phyloP scores from a whole-genome alignment of 305 asterid genomes.

The Fraxinus greggii region DNA sequence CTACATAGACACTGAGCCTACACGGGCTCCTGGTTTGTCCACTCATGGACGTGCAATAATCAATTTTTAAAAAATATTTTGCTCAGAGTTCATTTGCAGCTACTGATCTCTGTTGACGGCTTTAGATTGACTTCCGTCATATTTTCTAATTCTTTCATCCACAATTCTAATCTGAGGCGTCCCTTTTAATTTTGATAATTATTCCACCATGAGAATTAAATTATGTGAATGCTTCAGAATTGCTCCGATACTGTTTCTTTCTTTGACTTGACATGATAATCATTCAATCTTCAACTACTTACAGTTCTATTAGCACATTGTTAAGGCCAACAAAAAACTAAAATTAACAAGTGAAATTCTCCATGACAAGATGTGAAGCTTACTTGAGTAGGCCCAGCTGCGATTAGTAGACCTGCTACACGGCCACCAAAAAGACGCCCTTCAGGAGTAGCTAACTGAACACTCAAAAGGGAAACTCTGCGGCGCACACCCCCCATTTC shows the following conservation, averaged over 20 bases:
- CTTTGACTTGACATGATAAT: background rate
- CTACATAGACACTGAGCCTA: background rate
- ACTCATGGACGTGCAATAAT: background rate
- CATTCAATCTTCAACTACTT: background rate
- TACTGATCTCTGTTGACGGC: background rate
- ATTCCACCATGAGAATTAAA: background rate
- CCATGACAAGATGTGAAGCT: background rate
- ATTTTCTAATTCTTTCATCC: background rate
- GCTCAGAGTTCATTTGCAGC: background rate
- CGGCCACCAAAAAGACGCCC: constrained; percentile 28
- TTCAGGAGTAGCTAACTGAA: constrained; percentile 22
- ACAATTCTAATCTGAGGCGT: background rate
- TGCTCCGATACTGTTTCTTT: background rate
- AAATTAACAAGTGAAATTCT: background rate
- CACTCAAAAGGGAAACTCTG: constrained; percentile 25
- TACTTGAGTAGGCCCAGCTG: constrained; percentile 27
- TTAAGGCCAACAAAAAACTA: background rate
- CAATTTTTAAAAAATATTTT: background rate
- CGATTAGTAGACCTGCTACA: constrained; percentile 30
- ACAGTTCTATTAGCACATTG: background rate
- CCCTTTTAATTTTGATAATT: background rate
- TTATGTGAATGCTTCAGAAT: background rate
- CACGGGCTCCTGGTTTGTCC: background rate
- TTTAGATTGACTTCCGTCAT: background rate
- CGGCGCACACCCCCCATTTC: constrained; percentile 13